Base-by-base conservation (phyloP, 169 alveolate genomes). In the Theileria luwenshuni region DNA sequence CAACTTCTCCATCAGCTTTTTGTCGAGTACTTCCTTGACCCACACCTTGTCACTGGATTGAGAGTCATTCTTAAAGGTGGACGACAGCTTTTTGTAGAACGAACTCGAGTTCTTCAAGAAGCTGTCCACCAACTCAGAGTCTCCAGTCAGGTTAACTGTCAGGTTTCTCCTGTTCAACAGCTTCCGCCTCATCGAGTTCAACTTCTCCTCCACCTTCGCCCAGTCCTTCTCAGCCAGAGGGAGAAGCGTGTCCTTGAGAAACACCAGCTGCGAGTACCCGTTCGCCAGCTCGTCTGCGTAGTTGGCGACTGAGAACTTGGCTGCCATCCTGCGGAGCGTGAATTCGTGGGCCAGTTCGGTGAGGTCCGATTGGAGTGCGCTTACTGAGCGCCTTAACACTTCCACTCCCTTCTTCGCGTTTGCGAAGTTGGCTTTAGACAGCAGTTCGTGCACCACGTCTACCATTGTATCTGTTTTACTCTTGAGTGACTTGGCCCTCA, bases 221-320 rank as follows among this genome's bases (percentile, higher is more conserved):
- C 81, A 89, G 59, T 84, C 84, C 12, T 70, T 63, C 76, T 89
- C 91, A 21, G 93, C 93, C 27, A 54, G 54, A 63, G 86, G 77
- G 15, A 80, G 61, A 27, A 81, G 74, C 56, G 76, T 77, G 25
- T 76, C 81, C 42, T 74, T 83, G 62, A 83, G 69, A 30, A 62
- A 45, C 23, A 56, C 43, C 41, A 79, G 87, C 38, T 84, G 84
- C 33, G 70, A 79, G 60, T 80, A 89, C 13, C 93, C 93, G 51
- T 69, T 71, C 13, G 85, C 74, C 1, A 89, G 19, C 69, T 89
- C 86, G 47, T 80, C 77, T 2, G 90, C 90, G 67, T 75, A 77
- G 49, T 80, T 73, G 32, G 86, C 76, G 33, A 89, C 83, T 30
- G 90, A 83, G 43, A 89, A 54, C 48, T 73, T 77, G 0, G 77